These are phyloP conservation scores for Pyrus hybrid DNA, from an alignment of 331 rosid genomes.

Conservation along the genomic window DNA sequence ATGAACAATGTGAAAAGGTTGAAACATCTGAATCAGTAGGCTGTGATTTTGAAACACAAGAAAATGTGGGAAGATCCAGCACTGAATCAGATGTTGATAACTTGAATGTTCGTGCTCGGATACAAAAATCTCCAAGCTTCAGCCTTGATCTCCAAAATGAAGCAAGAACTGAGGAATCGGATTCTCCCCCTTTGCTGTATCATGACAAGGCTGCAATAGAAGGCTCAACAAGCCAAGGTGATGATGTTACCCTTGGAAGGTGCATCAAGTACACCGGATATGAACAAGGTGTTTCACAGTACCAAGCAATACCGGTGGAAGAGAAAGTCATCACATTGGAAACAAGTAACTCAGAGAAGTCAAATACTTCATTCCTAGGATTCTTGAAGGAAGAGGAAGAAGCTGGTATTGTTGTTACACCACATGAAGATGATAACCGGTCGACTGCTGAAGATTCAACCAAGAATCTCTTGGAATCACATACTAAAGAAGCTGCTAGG, in stretches of 20 bases:
- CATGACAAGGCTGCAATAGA: constrained; percentile 32
- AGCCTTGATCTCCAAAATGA: constrained; percentile 48
- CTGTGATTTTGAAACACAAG: constrained; percentile 35
- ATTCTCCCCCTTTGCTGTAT: constrained; percentile 43
- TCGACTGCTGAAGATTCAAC: constrained; percentile 9
- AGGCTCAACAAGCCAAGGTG: constrained; percentile 16
- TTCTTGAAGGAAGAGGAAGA: constrained; percentile 52
- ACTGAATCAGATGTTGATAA: constrained; percentile 58
- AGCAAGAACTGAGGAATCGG: constrained; percentile 44
- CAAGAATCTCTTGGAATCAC: neutral
- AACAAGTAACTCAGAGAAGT: constrained; percentile 51
- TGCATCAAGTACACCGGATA: constrained; percentile 13
- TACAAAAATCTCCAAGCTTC: constrained; percentile 83
- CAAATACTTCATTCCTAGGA: constrained; percentile 40
- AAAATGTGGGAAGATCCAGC: constrained; percentile 42
- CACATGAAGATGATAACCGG: constrained; percentile 23
- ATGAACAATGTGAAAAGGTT: constrained; percentile 4
- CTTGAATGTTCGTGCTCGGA: constrained; percentile 24
- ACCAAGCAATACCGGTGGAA: constrained; percentile 31
- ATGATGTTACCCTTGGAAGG: constrained; percentile 9
- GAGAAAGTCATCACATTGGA: constrained; percentile 58
- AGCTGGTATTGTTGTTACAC: constrained; percentile 24
- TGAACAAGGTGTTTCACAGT: constrained; percentile 3
- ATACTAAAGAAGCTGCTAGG: constrained; percentile 11
- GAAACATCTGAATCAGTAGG: constrained; percentile 18